Conservation (phyloP, 345 rosid species). For the Sonneratia alba region DNA sequence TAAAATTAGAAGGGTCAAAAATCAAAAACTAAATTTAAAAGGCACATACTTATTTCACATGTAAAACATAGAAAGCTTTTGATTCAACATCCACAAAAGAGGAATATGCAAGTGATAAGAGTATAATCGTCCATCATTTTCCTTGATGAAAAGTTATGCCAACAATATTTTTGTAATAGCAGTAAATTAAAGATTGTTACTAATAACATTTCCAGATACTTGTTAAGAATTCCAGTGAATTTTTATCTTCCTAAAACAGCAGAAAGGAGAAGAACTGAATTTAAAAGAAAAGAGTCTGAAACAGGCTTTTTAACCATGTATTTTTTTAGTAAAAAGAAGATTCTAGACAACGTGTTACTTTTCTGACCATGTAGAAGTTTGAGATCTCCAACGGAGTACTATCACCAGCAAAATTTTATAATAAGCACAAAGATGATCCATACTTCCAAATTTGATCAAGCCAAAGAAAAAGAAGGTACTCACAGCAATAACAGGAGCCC, state of each 20-base stretch:
- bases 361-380: neutral
- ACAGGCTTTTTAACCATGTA: neutral
- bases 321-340: no score
- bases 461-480: conserved; percentile 29
- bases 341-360: no score
- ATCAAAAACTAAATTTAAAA: neutral
- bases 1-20: neutral
- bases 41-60: neutral
- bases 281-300: neutral
- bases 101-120: neutral
- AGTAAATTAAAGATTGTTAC: neutral
- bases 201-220: neutral
- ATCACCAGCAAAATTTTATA: neutral
- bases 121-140: neutral
- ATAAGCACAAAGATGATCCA: neutral
- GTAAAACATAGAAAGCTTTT: neutral
- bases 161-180: no score
- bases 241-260: no score
- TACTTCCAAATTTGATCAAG: neutral
- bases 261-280: neutral
- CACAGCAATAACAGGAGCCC: conserved; percentile 98
- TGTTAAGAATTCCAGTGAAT: neutral
- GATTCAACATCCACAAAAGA: neutral
- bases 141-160: neutral
- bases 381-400: neutral